Conservation (phyloP, 163 green algal genomes). For the Volvox carteri region DNA sequence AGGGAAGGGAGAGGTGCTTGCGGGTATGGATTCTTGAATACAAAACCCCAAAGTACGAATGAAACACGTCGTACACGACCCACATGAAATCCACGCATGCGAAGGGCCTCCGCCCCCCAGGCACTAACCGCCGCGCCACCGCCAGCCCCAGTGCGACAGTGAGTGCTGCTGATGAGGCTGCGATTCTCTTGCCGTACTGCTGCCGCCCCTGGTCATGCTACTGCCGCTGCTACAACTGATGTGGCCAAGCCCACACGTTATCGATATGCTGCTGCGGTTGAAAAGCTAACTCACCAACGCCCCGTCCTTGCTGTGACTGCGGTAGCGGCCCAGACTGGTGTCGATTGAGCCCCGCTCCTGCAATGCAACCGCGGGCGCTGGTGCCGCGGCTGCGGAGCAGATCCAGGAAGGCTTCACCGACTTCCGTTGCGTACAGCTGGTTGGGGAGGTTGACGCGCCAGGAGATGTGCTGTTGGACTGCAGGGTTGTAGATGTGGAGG, state of each 20-base stretch:
- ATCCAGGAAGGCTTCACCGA: constrained; percentile 17
- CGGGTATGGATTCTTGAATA: too few relatives aligned
- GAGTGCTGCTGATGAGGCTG: background rate
- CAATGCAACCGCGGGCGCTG: background rate
- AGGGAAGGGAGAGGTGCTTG: background rate
- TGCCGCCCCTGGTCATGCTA: background rate
- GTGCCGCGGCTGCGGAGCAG: background rate
- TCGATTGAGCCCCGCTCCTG: constrained; percentile 15
- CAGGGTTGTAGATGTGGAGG: too few relatives aligned
- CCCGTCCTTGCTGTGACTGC: constrained; percentile 49
- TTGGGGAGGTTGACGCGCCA: too few relatives aligned
- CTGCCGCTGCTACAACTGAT: background rate
- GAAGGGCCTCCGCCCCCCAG: background rate
- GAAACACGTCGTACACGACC: too few relatives aligned
- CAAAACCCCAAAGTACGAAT: too few relatives aligned
- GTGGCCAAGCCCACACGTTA: background rate
- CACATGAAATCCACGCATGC: too few relatives aligned
- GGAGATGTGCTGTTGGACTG: too few relatives aligned
- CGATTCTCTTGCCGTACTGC: background rate
- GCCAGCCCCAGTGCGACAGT: background rate
- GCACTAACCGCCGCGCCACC: background rate
- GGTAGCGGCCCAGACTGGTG: constrained; percentile 33
- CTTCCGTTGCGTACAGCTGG: too few relatives aligned
- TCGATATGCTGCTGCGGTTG: background rate
- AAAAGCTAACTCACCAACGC: constrained; percentile 12